Base-by-base conservation (phyloP, 305 asterid genomes). In the Andrographis paniculata region DNA sequence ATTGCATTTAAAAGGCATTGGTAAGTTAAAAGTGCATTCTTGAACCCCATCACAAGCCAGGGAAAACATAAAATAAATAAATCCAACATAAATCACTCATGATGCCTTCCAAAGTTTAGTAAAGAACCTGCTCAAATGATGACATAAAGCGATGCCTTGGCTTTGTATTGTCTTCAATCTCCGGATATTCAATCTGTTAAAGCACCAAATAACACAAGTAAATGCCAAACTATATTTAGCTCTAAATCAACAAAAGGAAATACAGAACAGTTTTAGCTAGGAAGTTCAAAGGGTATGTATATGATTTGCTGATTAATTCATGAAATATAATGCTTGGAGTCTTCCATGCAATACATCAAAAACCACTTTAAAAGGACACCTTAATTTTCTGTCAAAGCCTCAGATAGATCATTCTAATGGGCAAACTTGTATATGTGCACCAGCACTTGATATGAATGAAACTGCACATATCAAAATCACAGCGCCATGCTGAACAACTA, bases 91-190 rank as follows among this genome's bases (percentile, higher is more conserved):
- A n/a, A n/a, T n/a, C n/a, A n/a, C n/a, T n/a, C n/a, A n/a, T n/a
- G n/a, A n/a, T n/a, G n/a, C n/a, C n/a, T n/a, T n/a, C n/a, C n/a
- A n/a, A n/a, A n/a, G n/a, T n/a, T 30, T 39, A 60, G 17, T 41
- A 60, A 20, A 23, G 17, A 33, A 85, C 98, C 95, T 89, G 95
- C 75, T 91, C 99, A 65, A 77, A 91, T 28, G 96, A 84, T 48
- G 96, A 91, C 99, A 87, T 91, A 61, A 91, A 91, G 33, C 99
- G 77, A 65, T 91, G 99, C 73, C 99, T 80, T 16, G 99, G 99
- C 73, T 84, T 91, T 14, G 89, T 72, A 69, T 77, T 87, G 73
- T 87, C 96, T 69, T 91, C 95, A 60, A 84, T 84, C 67, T 84
- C 95, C 16, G 93, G 95, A 64, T 84, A 84, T 68, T 84, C 95